Conservation (phyloP, 2,329 filamentous ascomycete genomes). For the Nemania bipapillata region DNA sequence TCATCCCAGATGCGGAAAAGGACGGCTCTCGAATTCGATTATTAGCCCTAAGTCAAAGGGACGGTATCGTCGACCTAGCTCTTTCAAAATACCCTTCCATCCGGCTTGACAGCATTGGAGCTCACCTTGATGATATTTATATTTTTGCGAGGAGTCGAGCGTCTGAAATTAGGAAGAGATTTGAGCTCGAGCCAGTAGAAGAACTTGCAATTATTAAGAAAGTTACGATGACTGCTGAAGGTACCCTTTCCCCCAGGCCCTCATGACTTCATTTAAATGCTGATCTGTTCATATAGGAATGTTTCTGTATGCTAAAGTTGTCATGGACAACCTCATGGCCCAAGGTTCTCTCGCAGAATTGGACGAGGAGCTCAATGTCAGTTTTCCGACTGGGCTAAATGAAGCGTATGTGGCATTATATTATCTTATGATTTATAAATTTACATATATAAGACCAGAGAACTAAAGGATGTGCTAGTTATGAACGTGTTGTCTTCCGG, state of each 20-base stretch:
- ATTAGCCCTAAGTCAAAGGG: slow-evolving; percentile 21
- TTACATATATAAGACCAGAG: background rate
- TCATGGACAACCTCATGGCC: slow-evolving; percentile 39
- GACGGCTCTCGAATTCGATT: slow-evolving; percentile 13
- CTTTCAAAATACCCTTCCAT: slow-evolving; percentile 21
- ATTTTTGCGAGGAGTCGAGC: background rate
- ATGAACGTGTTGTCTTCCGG: slow-evolving; percentile 26
- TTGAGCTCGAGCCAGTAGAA: background rate
- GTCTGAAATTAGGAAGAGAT: background rate
- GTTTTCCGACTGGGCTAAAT: slow-evolving; percentile 36
- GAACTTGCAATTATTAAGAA: background rate
- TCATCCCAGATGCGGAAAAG: slow-evolving; percentile 15
- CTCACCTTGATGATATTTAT: slow-evolving; percentile 8
- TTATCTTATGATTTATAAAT: background rate
- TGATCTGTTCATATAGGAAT: slow-evolving; percentile 24
- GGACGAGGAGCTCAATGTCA: slow-evolving; percentile 35
- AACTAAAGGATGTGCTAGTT: slow-evolving; percentile 18
- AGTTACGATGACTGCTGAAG: slow-evolving; percentile 10
- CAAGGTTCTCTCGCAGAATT: slow-evolving; percentile 41
- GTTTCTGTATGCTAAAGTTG: slow-evolving; percentile 43
- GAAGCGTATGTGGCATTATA: slow-evolving; percentile 29
- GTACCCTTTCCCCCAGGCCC: background rate
- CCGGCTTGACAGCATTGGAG: background rate
- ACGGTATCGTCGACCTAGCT: slow-evolving; percentile 15
- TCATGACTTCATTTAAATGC: background rate